phyloP scores from a whole-genome alignment of 108 stramenopile genomes.

The Skeletonema grethae region DNA sequence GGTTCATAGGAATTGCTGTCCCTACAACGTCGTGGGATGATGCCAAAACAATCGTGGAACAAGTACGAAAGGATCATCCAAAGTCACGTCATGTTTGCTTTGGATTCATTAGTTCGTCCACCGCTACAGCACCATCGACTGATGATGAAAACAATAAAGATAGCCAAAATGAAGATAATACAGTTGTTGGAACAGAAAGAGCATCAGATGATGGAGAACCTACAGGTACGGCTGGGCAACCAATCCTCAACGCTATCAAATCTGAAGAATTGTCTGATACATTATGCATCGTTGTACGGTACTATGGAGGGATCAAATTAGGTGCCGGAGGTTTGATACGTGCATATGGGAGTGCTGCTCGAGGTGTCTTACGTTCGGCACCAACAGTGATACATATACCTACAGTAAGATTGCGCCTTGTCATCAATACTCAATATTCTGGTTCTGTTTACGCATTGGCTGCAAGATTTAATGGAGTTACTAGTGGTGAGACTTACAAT shows the following conservation, averaged over 20 bases:
- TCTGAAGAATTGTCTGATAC: slow-evolving; percentile 70
- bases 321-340: slow-evolving; percentile 89
- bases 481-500: slow-evolving; percentile 56
- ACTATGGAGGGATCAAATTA: slow-evolving; percentile 85
- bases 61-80: slow-evolving; percentile 67
- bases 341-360: slow-evolving; percentile 78
- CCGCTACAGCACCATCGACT: slow-evolving; percentile 7
- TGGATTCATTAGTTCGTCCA: slow-evolving; percentile 52
- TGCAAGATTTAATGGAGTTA: slow-evolving; percentile 49
- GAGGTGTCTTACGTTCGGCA: slow-evolving; percentile 65
- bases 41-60: slow-evolving; percentile 52
- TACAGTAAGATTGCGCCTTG: slow-evolving; percentile 38
- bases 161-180: background rate
- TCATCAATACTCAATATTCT: slow-evolving; percentile 24
- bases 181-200: slow-evolving; percentile 57
- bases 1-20: slow-evolving; percentile 74
- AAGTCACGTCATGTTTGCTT: slow-evolving; percentile 83
- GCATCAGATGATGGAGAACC: slow-evolving; percentile 88
- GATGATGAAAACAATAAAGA: background rate
- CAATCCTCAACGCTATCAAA: slow-evolving; percentile 77
- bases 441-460: slow-evolving; percentile 57
- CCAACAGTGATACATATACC: slow-evolving; percentile 55
- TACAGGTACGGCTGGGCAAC: slow-evolving; percentile 78
- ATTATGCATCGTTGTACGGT: slow-evolving; percentile 80
- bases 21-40: slow-evolving; percentile 71